A percentile compares a stretch with the other conserved stretches of the same genome.
phyloP scores from a whole-genome alignment of 2,329 filamentous ascomycete species.

The Paraconiothyrium brasiliense region DNA sequence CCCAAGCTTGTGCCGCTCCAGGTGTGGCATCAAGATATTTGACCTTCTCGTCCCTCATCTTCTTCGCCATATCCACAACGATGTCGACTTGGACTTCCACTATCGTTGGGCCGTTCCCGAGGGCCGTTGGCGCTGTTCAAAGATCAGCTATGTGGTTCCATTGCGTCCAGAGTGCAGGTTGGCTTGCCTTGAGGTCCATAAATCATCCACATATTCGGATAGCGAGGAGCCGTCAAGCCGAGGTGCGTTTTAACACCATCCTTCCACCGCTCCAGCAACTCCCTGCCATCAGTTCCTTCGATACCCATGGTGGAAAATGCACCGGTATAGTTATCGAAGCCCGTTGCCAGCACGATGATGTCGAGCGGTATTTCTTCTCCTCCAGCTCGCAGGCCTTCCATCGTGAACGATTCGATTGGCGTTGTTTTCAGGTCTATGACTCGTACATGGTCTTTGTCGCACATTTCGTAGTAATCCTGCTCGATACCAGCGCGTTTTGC shows the following conservation, averaged over 20 bases:
- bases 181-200: conserved; percentile 53
- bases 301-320: conserved; percentile 34
- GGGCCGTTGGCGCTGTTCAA: conserved; percentile 5
- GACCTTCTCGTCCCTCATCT: conserved; percentile 36
- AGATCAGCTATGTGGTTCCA: conserved; percentile 35
- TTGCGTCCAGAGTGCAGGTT: background rate
- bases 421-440: conserved; percentile 47
- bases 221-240: conserved; percentile 43
- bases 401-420: conserved; percentile 39
- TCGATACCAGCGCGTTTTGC: conserved; percentile 51
- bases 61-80: conserved; percentile 46
- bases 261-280: conserved; percentile 41
- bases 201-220: conserved; percentile 44
- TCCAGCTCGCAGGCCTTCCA: conserved; percentile 47
- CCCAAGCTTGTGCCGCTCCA: conserved; percentile 48
- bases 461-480: conserved; percentile 51
- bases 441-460: conserved; percentile 46
- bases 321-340: conserved; percentile 49
- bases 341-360: conserved; percentile 48
- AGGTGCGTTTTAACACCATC: conserved; percentile 42
- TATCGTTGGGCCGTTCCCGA: conserved; percentile 47
- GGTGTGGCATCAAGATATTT: conserved; percentile 41
- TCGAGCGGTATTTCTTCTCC: conserved; percentile 44
- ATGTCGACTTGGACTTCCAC: conserved; percentile 51
- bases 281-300: conserved; percentile 29